Evolutionary conservation across 2,329 filamentous ascomycete genomes (phyloP).

Genomic region (Myriosclerotinia curreyana): DNA sequence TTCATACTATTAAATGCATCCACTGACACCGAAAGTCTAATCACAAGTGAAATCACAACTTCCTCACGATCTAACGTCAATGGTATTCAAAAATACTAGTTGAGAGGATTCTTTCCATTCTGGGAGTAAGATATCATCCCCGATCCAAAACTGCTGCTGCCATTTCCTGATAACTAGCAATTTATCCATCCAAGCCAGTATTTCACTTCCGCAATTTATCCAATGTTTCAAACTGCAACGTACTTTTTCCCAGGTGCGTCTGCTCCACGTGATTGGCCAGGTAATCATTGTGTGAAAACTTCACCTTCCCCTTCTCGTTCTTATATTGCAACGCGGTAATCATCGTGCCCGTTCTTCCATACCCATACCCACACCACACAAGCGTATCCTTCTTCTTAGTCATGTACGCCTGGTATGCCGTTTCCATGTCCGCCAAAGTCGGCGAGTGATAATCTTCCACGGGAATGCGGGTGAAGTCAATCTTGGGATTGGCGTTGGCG

Average conservation of each 20-base stretch:
- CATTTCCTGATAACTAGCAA: not conserved
- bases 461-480: not conserved
- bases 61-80: not conserved
- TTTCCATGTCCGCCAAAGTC: not conserved
- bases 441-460: not conserved
- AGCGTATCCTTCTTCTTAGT: not conserved
- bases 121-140: not conserved
- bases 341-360: not conserved
- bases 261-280: not conserved
- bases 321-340: conserved; percentile 6
- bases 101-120: not conserved
- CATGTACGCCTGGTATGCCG: not conserved
- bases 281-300: not conserved
- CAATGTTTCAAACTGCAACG: conserved; percentile 1
- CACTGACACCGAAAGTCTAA: not conserved
- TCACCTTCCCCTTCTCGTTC: conserved; percentile 1
- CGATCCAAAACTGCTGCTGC: not conserved
- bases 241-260: not conserved
- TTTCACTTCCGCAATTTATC: not conserved
- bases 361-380: not conserved
- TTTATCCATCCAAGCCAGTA: not conserved
- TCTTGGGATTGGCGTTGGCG: not conserved
- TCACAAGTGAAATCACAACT: too few species aligned
- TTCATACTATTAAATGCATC: conserved; percentile 39
- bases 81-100: not conserved